A percentile compares a stretch with the other conserved stretches of the same genome.
Evolutionary conservation across 2,329 filamentous ascomycete species (phyloP).

Genomic region (Ustulina deusta): DNA sequence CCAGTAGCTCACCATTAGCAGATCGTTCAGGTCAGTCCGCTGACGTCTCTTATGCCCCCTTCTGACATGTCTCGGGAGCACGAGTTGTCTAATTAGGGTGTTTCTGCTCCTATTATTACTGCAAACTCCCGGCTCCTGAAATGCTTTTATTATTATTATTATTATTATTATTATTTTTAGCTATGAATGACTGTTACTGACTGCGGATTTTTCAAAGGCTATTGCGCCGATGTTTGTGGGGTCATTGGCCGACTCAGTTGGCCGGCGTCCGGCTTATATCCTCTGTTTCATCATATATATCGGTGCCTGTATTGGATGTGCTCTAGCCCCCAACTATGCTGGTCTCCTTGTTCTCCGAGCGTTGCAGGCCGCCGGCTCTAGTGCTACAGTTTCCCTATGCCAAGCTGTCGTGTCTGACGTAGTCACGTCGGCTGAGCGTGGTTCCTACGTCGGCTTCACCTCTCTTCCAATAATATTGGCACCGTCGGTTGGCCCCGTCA

Average conservation of each 20-base stretch:
- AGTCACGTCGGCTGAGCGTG: conserved; percentile 66
- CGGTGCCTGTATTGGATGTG: conserved; percentile 60
- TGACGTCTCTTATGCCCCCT: no score
- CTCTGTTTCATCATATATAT: conserved; percentile 61
- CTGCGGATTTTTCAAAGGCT: no score
- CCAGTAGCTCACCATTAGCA: conserved; percentile 47
- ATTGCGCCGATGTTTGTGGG: conserved; percentile 64
- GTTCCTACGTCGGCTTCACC: conserved; percentile 63
- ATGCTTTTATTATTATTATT: no score
- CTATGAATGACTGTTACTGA: no score
- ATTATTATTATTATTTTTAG: no score
- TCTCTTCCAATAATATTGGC: conserved; percentile 59
- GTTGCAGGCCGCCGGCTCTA: conserved; percentile 64
- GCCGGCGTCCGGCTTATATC: conserved; percentile 61
- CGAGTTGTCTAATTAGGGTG: no score
- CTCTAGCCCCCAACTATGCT: conserved; percentile 58
- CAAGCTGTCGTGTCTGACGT: conserved; percentile 68
- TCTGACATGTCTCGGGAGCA: no score
- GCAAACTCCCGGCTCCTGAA: no score
- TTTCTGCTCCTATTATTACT: no score
- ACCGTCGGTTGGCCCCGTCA: conserved; percentile 58
- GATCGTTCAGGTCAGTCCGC: conserved; percentile 68
- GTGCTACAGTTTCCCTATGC: conserved; percentile 65
- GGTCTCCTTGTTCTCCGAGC: conserved; percentile 62
- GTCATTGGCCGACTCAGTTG: conserved; percentile 61